A percentile compares a stretch with the other conserved stretches of the same genome.
Conservation (phyloP, 169 alveolate species). For the Plasmodium vivax region DNA sequence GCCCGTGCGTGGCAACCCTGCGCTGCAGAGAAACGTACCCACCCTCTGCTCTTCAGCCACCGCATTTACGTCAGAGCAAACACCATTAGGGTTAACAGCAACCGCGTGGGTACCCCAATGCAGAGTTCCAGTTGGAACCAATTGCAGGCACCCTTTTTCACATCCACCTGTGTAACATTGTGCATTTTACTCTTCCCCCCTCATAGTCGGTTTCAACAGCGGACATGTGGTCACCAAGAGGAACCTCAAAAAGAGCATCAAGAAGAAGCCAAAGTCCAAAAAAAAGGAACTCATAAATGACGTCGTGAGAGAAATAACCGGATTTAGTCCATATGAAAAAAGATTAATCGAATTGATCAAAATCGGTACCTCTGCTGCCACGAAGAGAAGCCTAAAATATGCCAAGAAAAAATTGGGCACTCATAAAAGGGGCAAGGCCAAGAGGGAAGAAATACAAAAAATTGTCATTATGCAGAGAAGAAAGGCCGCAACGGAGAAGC, state of each 20-base stretch:
- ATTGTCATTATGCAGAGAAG: constrained; percentile 93
- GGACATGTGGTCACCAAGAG: constrained; percentile 89
- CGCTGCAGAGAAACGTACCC: background rate
- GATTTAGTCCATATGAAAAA: constrained; percentile 99
- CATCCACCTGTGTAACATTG: background rate
- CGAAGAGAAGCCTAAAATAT: constrained; percentile 97
- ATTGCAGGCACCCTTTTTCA: background rate
- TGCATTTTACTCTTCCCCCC: background rate
- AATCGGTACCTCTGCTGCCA: constrained; percentile 97
- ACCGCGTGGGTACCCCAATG: background rate
- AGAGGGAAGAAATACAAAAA: constrained; percentile 93
- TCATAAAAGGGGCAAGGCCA: constrained; percentile 98
- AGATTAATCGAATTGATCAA: constrained; percentile 98
- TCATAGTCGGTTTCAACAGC: constrained; percentile 85
- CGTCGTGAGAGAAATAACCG: constrained; percentile 97
- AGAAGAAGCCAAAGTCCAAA: constrained; percentile 91
- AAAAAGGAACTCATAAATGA: constrained; percentile 93
- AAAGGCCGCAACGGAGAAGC: constrained; percentile 79
- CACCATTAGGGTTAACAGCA: background rate
- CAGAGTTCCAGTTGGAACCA: background rate
- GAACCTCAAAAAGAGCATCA: constrained; percentile 82
- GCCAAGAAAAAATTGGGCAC: constrained; percentile 99
- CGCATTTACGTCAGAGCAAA: background rate
- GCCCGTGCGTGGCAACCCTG: background rate
- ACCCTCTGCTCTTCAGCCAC: background rate